Conservation (phyloP, 1,284 basidiomycete species). For the Sphaerobolus stellatus region DNA sequence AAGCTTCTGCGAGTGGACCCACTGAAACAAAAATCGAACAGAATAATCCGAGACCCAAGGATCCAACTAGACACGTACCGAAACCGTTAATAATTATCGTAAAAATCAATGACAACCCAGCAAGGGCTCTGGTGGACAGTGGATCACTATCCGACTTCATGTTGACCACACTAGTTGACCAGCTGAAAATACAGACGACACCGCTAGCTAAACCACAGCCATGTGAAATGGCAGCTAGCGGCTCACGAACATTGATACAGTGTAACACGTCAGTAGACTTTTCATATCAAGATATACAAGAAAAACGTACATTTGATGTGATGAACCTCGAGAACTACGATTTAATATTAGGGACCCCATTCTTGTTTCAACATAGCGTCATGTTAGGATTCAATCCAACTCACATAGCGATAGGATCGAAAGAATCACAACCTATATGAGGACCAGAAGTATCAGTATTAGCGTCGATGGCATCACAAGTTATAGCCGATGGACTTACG, state of each 20-base stretch:
- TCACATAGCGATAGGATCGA: conserved; percentile 19
- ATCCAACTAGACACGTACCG: neutral
- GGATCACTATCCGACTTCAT: conserved; percentile 4
- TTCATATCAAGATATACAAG: conserved; percentile 3
- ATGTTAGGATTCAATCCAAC: conserved; percentile 26
- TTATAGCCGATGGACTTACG: conserved; percentile 19
- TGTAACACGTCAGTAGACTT: neutral
- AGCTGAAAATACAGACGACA: conserved; percentile 5
- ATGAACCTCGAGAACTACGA: conserved; percentile 34
- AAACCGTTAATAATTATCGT: neutral
- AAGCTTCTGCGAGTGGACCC: too few species aligned
- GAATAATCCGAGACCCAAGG: neutral
- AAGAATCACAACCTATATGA: conserved; percentile 16
- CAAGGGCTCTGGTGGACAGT: neutral
- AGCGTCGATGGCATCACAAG: conserved; percentile 9
- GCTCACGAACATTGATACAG: conserved; percentile 2
- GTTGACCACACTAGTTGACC: conserved; percentile 11
- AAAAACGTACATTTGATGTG: conserved; percentile 27
- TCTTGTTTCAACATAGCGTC: conserved; percentile 24
- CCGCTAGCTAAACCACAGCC: conserved; percentile 5
- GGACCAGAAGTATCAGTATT: conserved; percentile 21
- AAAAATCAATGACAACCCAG: neutral
- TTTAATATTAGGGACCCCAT: conserved; percentile 30
- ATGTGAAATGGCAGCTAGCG: conserved; percentile 1
- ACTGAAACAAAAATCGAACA: too few species aligned